phyloP scores from a whole-genome alignment of 352 stramenopile species.

The Nothophytophthora sp. region DNA sequence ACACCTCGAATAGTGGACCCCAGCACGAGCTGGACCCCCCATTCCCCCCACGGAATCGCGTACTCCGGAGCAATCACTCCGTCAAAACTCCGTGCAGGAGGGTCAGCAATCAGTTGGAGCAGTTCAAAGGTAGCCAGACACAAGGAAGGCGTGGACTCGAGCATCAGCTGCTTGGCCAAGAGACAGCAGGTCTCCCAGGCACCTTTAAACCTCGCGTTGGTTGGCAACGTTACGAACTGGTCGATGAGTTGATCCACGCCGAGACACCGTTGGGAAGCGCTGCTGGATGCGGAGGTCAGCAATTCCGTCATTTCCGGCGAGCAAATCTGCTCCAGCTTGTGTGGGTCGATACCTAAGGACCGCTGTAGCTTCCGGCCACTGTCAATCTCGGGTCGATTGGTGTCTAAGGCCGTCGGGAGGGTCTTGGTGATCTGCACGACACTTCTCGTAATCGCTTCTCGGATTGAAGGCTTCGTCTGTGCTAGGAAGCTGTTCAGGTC shows the following conservation, averaged over 20 bases:
- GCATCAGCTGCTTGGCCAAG: constrained; percentile 62
- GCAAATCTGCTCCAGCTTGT: constrained; percentile 61
- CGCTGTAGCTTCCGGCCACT: constrained; percentile 48
- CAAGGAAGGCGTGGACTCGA: constrained; percentile 46
- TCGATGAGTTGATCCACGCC: constrained; percentile 63
- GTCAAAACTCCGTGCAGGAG: constrained; percentile 19
- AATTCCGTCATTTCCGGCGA: constrained; percentile 51
- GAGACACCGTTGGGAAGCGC: constrained; percentile 36
- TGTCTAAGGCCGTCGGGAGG: constrained; percentile 14
- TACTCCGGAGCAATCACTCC: constrained; percentile 27
- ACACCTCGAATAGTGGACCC: constrained; percentile 76
- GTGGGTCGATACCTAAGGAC: constrained; percentile 53
- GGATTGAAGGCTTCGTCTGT: constrained; percentile 66
- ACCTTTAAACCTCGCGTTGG: constrained; percentile 48
- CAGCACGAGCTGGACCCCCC: constrained; percentile 77
- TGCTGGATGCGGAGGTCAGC: constrained; percentile 41
- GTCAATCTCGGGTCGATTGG: constrained; percentile 44
- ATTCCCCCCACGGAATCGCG: constrained; percentile 77
- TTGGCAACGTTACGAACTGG: constrained; percentile 28
- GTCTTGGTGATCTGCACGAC: constrained; percentile 70
- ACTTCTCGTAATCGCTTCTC: constrained; percentile 69
- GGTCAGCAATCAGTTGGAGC: constrained; percentile 54
- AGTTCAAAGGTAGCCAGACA: constrained; percentile 60
- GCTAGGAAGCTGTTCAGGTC: constrained; percentile 69
- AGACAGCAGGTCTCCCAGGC: constrained; percentile 78